These are phyloP conservation scores for Filosporella fistucella DNA, from an alignment of 495 filamentous ascomycete species.

Conservation along the genomic window DNA sequence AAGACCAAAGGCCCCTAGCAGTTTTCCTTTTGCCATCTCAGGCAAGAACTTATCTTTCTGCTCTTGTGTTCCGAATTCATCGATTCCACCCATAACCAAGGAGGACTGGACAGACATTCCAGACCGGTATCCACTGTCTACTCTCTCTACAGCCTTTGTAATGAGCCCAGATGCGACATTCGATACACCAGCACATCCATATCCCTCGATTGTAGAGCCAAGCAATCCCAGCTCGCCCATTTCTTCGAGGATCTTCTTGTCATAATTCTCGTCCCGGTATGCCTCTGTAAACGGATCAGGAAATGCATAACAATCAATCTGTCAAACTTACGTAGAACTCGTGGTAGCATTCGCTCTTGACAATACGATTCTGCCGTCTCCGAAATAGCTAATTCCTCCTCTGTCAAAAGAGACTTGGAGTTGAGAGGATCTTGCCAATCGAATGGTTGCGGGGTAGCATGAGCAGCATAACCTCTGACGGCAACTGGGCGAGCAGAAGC, in stretches of 20 bases:
- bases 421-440: slow-evolving; percentile 90
- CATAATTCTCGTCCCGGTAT: slow-evolving; percentile 91
- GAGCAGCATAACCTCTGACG: slow-evolving; percentile 31
- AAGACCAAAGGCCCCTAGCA: slow-evolving; percentile 88
- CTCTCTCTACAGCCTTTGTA: slow-evolving; percentile 91
- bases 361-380: slow-evolving; percentile 90
- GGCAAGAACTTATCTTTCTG: slow-evolving; percentile 87
- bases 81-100: slow-evolving; percentile 93
- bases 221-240: slow-evolving; percentile 95
- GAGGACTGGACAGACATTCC: slow-evolving; percentile 96
- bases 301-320: neutral
- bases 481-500: slow-evolving; percentile 20
- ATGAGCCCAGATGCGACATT: slow-evolving; percentile 90
- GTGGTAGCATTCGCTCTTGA: slow-evolving; percentile 79
- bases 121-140: slow-evolving; percentile 92
- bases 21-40: slow-evolving; percentile 76
- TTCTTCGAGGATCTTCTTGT: slow-evolving; percentile 80
- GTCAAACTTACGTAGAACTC: slow-evolving; percentile 71
- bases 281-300: slow-evolving; percentile 60
- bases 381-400: slow-evolving; percentile 84
- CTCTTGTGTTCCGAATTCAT: slow-evolving; percentile 86
- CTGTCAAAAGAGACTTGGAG: slow-evolving; percentile 68
- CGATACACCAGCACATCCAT: slow-evolving; percentile 90
- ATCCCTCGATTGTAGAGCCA: slow-evolving; percentile 86
- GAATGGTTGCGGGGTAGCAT: slow-evolving; percentile 50